A percentile compares a stretch with the other conserved stretches of the same genome.
These are phyloP conservation scores for Suhomyces maxii DNA, from an alignment of 1,139 yeast species.

Conservation along the genomic window DNA sequence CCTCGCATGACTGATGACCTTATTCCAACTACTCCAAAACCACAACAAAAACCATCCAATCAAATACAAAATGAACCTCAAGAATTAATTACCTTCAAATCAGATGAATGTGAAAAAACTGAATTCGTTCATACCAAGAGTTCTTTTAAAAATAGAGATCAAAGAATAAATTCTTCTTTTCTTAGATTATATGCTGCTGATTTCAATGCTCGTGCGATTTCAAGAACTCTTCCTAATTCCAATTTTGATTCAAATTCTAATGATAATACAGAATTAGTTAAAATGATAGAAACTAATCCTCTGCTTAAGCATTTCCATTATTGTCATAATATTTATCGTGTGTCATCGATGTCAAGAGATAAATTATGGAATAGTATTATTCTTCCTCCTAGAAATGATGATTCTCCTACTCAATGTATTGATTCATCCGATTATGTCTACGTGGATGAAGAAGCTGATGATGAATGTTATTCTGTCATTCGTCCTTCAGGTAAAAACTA, in stretches of 20 bases:
- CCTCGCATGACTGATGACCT: conserved; percentile 27
- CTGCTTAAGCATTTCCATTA: conserved; percentile 29
- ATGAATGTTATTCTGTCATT: conserved; percentile 7
- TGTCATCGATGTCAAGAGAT: conserved; percentile 41
- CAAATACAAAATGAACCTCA: conserved; percentile 1
- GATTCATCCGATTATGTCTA: conserved; percentile 23
- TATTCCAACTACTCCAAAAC: background rate
- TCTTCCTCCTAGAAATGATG: conserved; percentile 47
- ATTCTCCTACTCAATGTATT: conserved; percentile 27
- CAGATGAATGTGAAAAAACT: background rate
- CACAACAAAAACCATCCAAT: background rate
- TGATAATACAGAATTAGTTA: conserved; percentile 10
- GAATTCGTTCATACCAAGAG: conserved; percentile 3
- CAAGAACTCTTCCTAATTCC: conserved; percentile 31
- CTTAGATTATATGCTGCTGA: conserved; percentile 50
- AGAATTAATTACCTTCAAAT: conserved; percentile 11
- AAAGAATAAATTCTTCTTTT: conserved; percentile 46
- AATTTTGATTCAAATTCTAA: conserved; percentile 30
- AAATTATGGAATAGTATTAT: conserved; percentile 53
- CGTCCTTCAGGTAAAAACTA: conserved; percentile 15
- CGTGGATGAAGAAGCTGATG: conserved; percentile 14
- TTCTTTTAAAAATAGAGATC: conserved; percentile 41
- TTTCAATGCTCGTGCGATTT: conserved; percentile 31
- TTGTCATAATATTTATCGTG: conserved; percentile 26
- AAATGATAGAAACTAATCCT: conserved; percentile 18